Evolutionary conservation across 2,329 filamentous ascomycete species (phyloP).

Genomic region (Ambrosiella cleistominuta): DNA sequence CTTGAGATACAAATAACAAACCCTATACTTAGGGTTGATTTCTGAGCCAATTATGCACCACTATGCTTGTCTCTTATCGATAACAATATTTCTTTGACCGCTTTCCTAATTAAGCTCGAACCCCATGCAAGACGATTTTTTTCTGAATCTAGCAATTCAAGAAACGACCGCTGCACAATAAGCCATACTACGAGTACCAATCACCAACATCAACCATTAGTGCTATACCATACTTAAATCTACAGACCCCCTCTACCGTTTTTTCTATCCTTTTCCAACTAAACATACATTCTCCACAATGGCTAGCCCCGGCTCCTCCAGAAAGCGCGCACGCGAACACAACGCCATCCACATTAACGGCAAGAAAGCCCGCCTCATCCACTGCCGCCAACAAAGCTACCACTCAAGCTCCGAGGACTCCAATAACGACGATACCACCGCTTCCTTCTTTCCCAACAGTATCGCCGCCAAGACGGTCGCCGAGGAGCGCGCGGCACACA

Average conservation of each 20-base stretch:
- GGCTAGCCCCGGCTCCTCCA: slow-evolving; percentile 12
- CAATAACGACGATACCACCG: slow-evolving; percentile 37
- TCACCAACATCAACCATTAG: background rate
- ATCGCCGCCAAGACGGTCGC: slow-evolving; percentile 18
- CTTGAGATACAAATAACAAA: background rate
- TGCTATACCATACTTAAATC: background rate
- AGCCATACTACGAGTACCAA: background rate
- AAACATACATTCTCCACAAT: slow-evolving; percentile 4
- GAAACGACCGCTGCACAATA: background rate
- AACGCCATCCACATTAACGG: slow-evolving; percentile 22
- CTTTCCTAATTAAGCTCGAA: slow-evolving; percentile 5
- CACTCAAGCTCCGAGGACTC: slow-evolving; percentile 34
- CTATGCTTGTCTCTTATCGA: slow-evolving; percentile 3
- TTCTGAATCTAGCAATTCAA: background rate
- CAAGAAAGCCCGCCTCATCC: slow-evolving; percentile 24
- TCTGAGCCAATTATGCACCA: background rate
- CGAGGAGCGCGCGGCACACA: slow-evolving; percentile 18
- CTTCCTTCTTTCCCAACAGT: slow-evolving; percentile 24
- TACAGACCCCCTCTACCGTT: background rate
- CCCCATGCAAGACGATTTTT: slow-evolving; percentile 4
- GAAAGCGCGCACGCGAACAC: slow-evolving; percentile 21
- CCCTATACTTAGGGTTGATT: background rate
- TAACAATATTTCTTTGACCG: slow-evolving; percentile 5
- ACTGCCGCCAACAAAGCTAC: slow-evolving; percentile 28
- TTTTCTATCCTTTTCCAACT: background rate